Evolutionary conservation across 305 asterid genomes (phyloP), one percentile per base, ranked within the genome.

Genomic region (Lippia alba): DNA sequence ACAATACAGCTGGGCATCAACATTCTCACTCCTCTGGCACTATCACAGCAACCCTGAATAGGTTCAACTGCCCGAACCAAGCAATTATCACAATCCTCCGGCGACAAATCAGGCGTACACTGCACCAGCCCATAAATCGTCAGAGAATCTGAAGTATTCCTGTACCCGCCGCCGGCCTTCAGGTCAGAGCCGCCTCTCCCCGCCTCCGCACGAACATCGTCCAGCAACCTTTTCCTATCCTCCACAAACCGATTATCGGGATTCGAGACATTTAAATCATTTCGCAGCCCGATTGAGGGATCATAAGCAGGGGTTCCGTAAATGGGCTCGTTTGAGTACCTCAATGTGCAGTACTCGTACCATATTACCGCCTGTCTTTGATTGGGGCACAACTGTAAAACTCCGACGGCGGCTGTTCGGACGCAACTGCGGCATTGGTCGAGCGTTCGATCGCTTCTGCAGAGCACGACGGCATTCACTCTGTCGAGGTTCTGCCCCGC

Each of bases 51-150:
- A 0, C 2, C 4, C 0, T 30, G 48, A 6, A 71, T 6, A 34
- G 19, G 0, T 4, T 49, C 12, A 0, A 12, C 46, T 0, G 32
- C 30, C 5, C 1, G 15, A 3, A 2, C 56, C 59, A 81, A 66
- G 74, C 85, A 84, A 14, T 51, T 4, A 32, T 39, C 44, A 65
- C 89, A 84, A 1, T 77, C 74, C 0, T 54, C 62, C 5, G 72
- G 2, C 0, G 79, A 74, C 39, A 80, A 69, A 70, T 80, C 79
- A 4, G 79, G 81, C 12, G 79, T 69, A 74, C 84, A 80, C 67
- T 84, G 89, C 51, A 17, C 74, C 69, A 79, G 58, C 10, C 53
- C 83, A 64, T 65, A 76, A 56, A 81, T 71, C 32, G 32, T 17
- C 57, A 24, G 20, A 56, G 18, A 3, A 48, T 62, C 75, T 1